Evolutionary conservation across 2,329 filamentous ascomycete species (phyloP), one percentile per base, ranked within the genome.

Genomic region (Chaetomium globosum): DNA sequence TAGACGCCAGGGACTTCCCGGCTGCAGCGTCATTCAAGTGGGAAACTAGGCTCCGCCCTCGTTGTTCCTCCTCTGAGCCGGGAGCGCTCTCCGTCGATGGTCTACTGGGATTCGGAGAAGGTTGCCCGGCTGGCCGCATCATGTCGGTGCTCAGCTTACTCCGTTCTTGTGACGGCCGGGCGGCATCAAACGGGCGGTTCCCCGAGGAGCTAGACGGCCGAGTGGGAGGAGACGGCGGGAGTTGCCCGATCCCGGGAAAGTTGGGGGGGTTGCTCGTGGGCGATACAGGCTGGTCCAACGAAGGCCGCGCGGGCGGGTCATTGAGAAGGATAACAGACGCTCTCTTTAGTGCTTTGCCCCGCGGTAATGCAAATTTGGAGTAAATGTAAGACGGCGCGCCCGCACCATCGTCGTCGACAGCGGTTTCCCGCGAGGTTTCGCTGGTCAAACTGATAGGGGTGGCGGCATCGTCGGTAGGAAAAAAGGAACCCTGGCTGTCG

Each of bases 321-420:
- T 88, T 87, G 12, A 82, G 79, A 64, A 87, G 84, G 13, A 87
- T 80, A 13, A 83, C 75, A 1, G 89, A 89, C 48, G 86, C 83
- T 65, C 92, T 84, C 67, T 96, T 89, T 7, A 96, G 78, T 39
- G 85, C 83, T 75, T 95, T 91, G 16, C 94, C 94, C 67, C 94
- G 86, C 0, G 95, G 94, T 33, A 98, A 81, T 1, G 86, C 81
- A 73, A 93, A 97, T 66, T 91, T 96, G 8, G 92, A 89, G 75
- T 97, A 95, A 19, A 91, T 90, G 75, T 96, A 96, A 0, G 93
- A 92, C 0, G 89, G 83, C 2, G 87, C 85, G 1, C 82, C 82
- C 8, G 80, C 78, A 68, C 73, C 80, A 19, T 71, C 76, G 5
- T 85, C 77, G 7, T 85, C 85, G 52, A 76, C 72, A 69, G 74